Base-by-base conservation (phyloP, 2,329 filamentous ascomycete genomes). In the Verticillium longisporum region DNA sequence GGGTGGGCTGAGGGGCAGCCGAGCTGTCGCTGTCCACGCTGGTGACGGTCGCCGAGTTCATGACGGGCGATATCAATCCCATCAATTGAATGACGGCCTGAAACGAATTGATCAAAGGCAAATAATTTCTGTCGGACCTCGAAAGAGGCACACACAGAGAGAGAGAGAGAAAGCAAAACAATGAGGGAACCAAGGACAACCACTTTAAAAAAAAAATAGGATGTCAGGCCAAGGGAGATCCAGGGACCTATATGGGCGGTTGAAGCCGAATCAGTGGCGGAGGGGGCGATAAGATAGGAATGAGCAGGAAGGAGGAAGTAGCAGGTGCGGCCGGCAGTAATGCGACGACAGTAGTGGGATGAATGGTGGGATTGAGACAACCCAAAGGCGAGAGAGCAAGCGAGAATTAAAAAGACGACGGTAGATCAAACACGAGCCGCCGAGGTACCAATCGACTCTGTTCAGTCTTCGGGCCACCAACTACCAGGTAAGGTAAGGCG, bases 31-130 rank as follows among this genome's bases (percentile, higher is more conserved):
- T 34, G 11, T 63, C 61, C 50, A 64, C 33, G 63, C 60, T 63
- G 56, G 73, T 75, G 55, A 72, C 66, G 58, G 77, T 79, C 58
- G 75, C 73, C 64, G 77, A 76, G 62, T 76, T 77, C 78, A 79
- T 78, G 59, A 57, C 62, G 45, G 32, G 13, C 32, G 54, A 13
- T 26, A 26, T 26, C 26, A 26, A 26, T 50, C 41, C 41, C 41
- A 50, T 50, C 41, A 26, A 50, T 21, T n/a, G n/a, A 18, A 50
- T n/a, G 18, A 18, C n/a, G 21, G 18, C 11, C 4, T 5, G 41
- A 6, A 21, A 18, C 2, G 41, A n/a, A 26, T 50, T 21, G 38
- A 45, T 45, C 38, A 6, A n/a, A 9, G 18, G 15, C 38, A 45
- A 7, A 7, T 2, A 6, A 36, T 36, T 36, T 36, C 11, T 13